Evolutionary conservation across 495 filamentous ascomycete genomes (phyloP).

Genomic region (Friedmanniomyces simplex): DNA sequence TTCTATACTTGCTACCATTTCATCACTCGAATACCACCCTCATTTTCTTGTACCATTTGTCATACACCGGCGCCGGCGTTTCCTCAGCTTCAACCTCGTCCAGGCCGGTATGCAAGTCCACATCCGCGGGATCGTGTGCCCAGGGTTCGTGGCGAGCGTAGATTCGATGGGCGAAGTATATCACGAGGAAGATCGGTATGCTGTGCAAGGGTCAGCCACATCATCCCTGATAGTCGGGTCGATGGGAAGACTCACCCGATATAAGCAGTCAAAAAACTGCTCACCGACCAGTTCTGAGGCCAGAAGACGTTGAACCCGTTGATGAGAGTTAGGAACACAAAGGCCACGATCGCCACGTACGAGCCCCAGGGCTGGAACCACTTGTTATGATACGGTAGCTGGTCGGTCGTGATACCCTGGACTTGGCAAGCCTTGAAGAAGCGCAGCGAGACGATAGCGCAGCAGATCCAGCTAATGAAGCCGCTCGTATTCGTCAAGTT

Average conservation of each 20-base stretch:
- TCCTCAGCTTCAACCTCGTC: slow-evolving; percentile 45
- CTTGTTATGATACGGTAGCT: slow-evolving; percentile 42
- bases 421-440: slow-evolving; percentile 44
- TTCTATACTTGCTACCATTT: background rate
- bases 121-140: slow-evolving; percentile 41
- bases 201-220: slow-evolving; percentile 22
- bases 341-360: slow-evolving; percentile 38
- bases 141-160: slow-evolving; percentile 41
- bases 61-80: slow-evolving; percentile 24
- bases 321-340: slow-evolving; percentile 44
- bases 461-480: slow-evolving; percentile 54
- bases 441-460: slow-evolving; percentile 48
- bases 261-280: slow-evolving; percentile 51
- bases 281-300: slow-evolving; percentile 41
- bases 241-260: slow-evolving; percentile 45
- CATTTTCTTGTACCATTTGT: slow-evolving; percentile 2
- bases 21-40: background rate
- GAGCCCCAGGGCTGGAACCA: slow-evolving; percentile 45
- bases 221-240: background rate
- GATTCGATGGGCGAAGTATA: slow-evolving; percentile 43
- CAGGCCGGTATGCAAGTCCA: slow-evolving; percentile 48
- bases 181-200: slow-evolving; percentile 31
- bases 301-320: slow-evolving; percentile 58
- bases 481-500: slow-evolving; percentile 52
- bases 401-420: slow-evolving; percentile 37